phyloP scores from a whole-genome alignment of 768 basidiomycete species.

The Mycena kentingensis region DNA sequence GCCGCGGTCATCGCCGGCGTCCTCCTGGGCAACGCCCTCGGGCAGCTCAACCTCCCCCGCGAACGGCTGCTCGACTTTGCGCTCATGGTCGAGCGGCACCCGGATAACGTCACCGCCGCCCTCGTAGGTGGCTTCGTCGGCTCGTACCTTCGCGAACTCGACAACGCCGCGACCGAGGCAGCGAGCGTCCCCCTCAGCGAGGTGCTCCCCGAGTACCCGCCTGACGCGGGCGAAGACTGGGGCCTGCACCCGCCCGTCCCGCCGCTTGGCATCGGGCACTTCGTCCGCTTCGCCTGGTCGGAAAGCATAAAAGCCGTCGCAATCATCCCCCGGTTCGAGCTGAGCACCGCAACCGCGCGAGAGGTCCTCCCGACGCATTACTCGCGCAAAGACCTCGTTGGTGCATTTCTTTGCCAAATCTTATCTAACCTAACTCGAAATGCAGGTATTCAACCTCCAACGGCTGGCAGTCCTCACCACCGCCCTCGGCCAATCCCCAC shows the following conservation, averaged over 20 bases:
- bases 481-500: conserved; percentile 85
- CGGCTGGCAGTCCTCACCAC: conserved; percentile 95
- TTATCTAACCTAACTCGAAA: background rate
- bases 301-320: conserved; percentile 86
- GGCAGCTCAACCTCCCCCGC: conserved; percentile 64
- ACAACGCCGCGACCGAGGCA: conserved; percentile 74
- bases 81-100: conserved; percentile 98
- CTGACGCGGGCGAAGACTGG: conserved; percentile 91
- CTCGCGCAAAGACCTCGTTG: conserved; percentile 86
- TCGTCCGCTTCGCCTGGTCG: conserved; percentile 86
- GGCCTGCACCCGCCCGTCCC: conserved; percentile 86
- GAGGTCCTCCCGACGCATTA: conserved; percentile 85
- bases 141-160: conserved; percentile 90
- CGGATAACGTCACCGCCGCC: conserved; percentile 98
- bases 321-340: conserved; percentile 92
- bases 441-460: conserved; percentile 95
- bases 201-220: conserved; percentile 93
- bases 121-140: conserved; percentile 97
- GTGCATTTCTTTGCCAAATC: conserved; percentile 31
- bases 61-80: conserved; percentile 90
- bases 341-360: conserved; percentile 93
- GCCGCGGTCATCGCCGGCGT: conserved; percentile 99
- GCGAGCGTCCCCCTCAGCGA: conserved; percentile 93
- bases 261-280: conserved; percentile 91
- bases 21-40: conserved; percentile 83